Evolutionary conservation across 192 early-diverging fungal species (phyloP), one percentile per base, ranked within the genome.

Genomic region (Umbelopsis sp.): DNA sequence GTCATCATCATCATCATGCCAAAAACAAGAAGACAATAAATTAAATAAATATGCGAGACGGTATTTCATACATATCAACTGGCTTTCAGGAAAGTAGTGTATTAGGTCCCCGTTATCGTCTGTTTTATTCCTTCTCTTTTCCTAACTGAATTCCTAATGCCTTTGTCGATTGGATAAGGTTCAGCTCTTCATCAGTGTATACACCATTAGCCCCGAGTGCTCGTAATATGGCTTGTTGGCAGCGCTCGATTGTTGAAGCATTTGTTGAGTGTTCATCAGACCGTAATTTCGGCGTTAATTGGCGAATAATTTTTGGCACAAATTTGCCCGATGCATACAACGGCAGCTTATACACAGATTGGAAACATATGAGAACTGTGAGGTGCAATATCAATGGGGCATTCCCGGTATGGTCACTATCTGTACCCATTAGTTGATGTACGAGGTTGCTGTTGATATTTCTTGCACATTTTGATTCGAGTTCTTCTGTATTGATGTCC

Each of bases 281-380:
- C 10, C 32, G 17, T 22, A 69, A 69, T n/a, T 11, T 47, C 25
- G 68, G 50, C 2, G 68, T 36, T 3, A 47, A 24, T 25, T 65
- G 71, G 20, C 41, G 25, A 20, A 72, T 41, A 12, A 72, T 32
- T 26, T 43, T 45, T 6, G 71, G 71, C 36, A 72, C 71, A 50
- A 65, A 72, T 34, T 72, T 72, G 25, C 71, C 71, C 9, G 71
- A 72, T 6, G 59, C 71, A 44, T 65, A 16, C n/a, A 72, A 36
- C 7, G 71, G 71, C 0, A 62, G 43, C 16, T 45, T 14, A 31
- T 72, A 45, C 14, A 72, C 21, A 1, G 54, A 22, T 65, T 72
- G 71, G 31, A 72, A 72, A 12, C 22, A 65, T 36, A 49, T 24
- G 36, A 72, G 43, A 49, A 29, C 26, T 31, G 41, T 26, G 17